Evolutionary conservation across 768 basidiomycete genomes (phyloP).

Genomic region (Solioccasus polychromus): DNA sequence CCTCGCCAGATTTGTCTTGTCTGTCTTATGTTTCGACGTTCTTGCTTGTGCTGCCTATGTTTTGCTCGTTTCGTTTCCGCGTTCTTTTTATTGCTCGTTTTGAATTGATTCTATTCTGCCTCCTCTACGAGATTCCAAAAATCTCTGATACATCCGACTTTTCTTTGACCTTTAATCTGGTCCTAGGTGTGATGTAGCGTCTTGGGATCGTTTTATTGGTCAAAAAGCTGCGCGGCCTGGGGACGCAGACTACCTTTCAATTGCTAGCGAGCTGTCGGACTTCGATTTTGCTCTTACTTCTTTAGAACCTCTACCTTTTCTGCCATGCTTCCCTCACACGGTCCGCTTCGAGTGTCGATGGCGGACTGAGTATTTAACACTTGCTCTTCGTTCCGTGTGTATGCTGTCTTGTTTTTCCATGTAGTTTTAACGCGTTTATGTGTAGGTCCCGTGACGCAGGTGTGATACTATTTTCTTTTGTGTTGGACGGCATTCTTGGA

Average conservation of each 20-base stretch:
- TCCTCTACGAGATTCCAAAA: constrained; percentile 19
- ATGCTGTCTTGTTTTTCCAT: too few species aligned
- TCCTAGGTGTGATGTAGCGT: constrained; percentile 18
- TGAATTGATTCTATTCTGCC: constrained; percentile 27
- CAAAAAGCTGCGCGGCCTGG: constrained; percentile 24
- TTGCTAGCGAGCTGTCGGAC: constrained; percentile 11
- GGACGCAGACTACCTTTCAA: constrained; percentile 19
- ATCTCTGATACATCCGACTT: constrained; percentile 17
- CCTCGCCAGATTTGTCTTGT: constrained; percentile 3
- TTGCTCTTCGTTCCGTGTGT: too few species aligned
- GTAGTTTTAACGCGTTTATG: too few species aligned
- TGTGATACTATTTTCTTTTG: too few species aligned
- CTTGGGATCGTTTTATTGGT: constrained; percentile 31
- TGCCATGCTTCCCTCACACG: too few species aligned
- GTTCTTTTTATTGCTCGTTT: constrained; percentile 8
- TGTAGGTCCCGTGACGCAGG: too few species aligned
- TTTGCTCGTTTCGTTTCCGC: not conserved
- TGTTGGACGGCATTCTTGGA: too few species aligned
- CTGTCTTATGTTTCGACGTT: constrained; percentile 9
- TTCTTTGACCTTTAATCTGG: constrained; percentile 33
- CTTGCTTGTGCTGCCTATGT: constrained; percentile 9
- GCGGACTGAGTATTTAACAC: too few species aligned
- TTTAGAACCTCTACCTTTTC: not conserved
- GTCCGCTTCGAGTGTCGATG: constrained; percentile 2
- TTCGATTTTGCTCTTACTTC: not conserved